phyloP scores from a whole-genome alignment of 2,329 filamentous ascomycete genomes.

The Cryphonectria parasitica region DNA sequence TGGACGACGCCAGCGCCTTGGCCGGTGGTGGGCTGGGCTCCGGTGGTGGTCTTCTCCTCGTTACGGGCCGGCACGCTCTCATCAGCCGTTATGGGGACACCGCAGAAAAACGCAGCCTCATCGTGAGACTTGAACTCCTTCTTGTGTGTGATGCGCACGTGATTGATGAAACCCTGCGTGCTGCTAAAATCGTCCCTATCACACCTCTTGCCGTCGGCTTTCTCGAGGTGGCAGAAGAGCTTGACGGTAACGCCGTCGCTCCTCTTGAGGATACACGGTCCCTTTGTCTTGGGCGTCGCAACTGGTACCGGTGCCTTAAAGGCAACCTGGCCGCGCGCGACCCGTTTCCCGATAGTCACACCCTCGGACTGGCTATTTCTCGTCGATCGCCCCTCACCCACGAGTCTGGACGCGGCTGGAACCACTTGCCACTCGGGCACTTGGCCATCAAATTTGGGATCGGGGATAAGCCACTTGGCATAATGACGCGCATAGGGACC shows the following conservation, averaged over 20 bases:
- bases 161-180: constrained; percentile 98
- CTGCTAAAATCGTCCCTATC: constrained; percentile 90
- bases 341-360: constrained; percentile 52
- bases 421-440: constrained; percentile 51
- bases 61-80: constrained; percentile 55
- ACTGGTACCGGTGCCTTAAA: constrained; percentile 72
- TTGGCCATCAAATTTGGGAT: constrained; percentile 80
- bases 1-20: constrained; percentile 58
- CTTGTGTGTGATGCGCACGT: constrained; percentile 94
- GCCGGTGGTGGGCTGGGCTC: constrained; percentile 35
- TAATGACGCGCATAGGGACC: constrained; percentile 95
- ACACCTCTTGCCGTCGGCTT: constrained; percentile 63
- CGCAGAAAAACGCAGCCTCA: constrained; percentile 85
- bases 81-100: constrained; percentile 76
- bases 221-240: constrained; percentile 67
- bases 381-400: constrained; percentile 74
- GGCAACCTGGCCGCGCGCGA: constrained; percentile 53
- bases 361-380: constrained; percentile 72
- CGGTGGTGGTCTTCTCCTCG: constrained; percentile 42
- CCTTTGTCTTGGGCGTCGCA: constrained; percentile 76
- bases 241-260: constrained; percentile 87
- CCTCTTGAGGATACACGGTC: constrained; percentile 82
- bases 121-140: constrained; percentile 96
- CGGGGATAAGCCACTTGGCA: constrained; percentile 90
- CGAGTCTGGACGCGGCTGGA: constrained; percentile 46